Evolutionary conservation across 306 rosid species (phyloP).

Genomic region (Prinsepia uniflora): DNA sequence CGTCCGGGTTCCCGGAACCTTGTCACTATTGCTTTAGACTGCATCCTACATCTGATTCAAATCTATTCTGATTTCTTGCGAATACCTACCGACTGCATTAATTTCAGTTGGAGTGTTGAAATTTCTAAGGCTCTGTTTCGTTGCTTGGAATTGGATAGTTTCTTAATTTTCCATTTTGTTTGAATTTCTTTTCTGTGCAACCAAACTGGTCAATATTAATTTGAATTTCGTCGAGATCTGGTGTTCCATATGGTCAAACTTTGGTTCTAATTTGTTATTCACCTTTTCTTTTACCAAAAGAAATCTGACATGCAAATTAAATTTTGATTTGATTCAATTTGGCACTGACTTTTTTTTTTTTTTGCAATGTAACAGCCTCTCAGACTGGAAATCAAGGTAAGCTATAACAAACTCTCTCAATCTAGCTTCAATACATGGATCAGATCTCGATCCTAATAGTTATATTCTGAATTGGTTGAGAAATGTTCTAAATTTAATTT

Average conservation of each 20-base stretch:
- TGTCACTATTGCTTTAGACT: slow-evolving; percentile 15
- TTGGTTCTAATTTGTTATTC: slow-evolving; percentile 12
- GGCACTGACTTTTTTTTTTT: slow-evolving; percentile 40
- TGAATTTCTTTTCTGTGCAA: slow-evolving; percentile 7
- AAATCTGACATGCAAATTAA: not conserved
- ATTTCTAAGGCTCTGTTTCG: slow-evolving; percentile 25
- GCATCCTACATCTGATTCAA: slow-evolving; percentile 61
- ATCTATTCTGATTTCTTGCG: slow-evolving; percentile 40
- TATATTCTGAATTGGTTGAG: slow-evolving; percentile 16
- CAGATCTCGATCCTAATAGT: slow-evolving; percentile 22
- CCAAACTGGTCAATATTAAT: not conserved
- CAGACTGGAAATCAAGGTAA: slow-evolving; percentile 99
- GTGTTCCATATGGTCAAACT: slow-evolving; percentile 13
- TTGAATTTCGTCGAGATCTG: slow-evolving; percentile 46
- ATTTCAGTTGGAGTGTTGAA: slow-evolving; percentile 14
- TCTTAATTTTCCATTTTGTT: slow-evolving; percentile 6
- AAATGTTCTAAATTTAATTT: slow-evolving; percentile 18
- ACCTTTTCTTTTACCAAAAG: not conserved
- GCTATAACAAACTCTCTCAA: not conserved
- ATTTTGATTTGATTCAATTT: slow-evolving; percentile 17
- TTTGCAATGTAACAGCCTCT: slow-evolving; percentile 77
- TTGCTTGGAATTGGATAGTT: not conserved
- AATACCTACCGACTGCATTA: slow-evolving; percentile 18
- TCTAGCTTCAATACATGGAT: slow-evolving; percentile 8
- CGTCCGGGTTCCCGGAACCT: slow-evolving; percentile 18